Conservation (phyloP, 352 stramenopile genomes). For the Phytopythium sindhum region DNA sequence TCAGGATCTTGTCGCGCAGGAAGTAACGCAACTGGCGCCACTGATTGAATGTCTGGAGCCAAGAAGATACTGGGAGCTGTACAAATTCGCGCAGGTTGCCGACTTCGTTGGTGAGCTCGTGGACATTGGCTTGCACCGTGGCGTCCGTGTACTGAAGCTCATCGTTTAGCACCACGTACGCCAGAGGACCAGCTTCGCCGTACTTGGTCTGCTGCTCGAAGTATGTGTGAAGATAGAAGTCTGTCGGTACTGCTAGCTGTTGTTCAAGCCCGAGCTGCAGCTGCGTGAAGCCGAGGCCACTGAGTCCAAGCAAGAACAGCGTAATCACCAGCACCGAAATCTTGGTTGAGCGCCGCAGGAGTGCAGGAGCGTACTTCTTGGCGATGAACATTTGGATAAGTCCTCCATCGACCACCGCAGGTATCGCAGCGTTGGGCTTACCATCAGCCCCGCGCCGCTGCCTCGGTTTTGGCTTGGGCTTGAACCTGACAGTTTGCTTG, state of each 20-base stretch:
- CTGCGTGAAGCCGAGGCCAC: slow-evolving; percentile 49
- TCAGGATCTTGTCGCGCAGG: slow-evolving; percentile 65
- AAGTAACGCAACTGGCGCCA: slow-evolving; percentile 85
- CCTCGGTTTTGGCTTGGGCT: slow-evolving; percentile 11
- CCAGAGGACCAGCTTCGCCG: slow-evolving; percentile 80
- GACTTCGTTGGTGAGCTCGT: slow-evolving; percentile 68
- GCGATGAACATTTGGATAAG: slow-evolving; percentile 65
- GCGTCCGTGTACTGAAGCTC: slow-evolving; percentile 71
- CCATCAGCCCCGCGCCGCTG: slow-evolving; percentile 7
- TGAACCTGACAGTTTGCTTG: slow-evolving; percentile 41
- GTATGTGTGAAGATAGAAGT: slow-evolving; percentile 90
- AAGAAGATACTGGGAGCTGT: slow-evolving; percentile 82
- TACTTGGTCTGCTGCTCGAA: slow-evolving; percentile 83
- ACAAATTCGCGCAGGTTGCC: slow-evolving; percentile 76
- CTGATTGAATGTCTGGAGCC: slow-evolving; percentile 86
- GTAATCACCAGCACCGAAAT: slow-evolving; percentile 46
- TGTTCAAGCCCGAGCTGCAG: slow-evolving; percentile 86
- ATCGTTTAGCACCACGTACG: slow-evolving; percentile 77
- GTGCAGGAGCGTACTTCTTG: slow-evolving; percentile 59
- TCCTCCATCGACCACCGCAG: slow-evolving; percentile 6
- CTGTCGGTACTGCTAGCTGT: slow-evolving; percentile 80
- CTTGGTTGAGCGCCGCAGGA: slow-evolving; percentile 60
- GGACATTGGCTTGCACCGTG: slow-evolving; percentile 45
- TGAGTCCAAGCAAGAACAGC: slow-evolving; percentile 32
- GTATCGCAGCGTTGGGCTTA: slow-evolving; percentile 13